These are phyloP conservation scores for Exophiala spinifera DNA, from an alignment of 2,329 filamentous ascomycete genomes.

Conservation along the genomic window DNA sequence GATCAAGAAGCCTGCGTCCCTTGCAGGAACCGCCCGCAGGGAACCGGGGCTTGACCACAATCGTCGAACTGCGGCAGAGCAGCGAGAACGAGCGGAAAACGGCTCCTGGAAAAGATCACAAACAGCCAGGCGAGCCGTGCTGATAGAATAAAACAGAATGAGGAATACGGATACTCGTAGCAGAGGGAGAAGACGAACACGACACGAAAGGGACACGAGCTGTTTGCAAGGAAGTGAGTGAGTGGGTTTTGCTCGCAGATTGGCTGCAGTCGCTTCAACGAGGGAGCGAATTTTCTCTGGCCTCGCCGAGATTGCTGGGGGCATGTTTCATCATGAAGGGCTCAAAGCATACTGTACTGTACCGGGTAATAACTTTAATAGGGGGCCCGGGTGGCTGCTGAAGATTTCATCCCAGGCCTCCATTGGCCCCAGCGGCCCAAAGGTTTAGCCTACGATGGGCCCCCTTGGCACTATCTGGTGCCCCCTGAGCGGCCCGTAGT, in stretches of 20 bases:
- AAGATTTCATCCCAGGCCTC: not conserved
- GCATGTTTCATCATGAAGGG: not conserved
- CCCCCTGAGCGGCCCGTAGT: too few species aligned
- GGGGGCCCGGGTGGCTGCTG: not conserved
- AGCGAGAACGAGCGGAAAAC: slow-evolving; percentile 7
- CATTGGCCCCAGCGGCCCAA: not conserved
- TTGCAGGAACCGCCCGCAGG: slow-evolving; percentile 23
- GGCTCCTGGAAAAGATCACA: not conserved
- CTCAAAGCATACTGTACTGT: too few species aligned
- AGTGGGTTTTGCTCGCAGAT: too few species aligned
- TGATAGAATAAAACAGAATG: not conserved
- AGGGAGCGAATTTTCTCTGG: not conserved
- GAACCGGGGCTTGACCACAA: slow-evolving; percentile 10
- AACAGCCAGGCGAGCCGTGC: too few species aligned
- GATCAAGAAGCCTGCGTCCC: slow-evolving; percentile 13
- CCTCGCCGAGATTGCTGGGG: slow-evolving; percentile 1
- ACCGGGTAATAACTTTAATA: too few species aligned
- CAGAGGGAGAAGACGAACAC: slow-evolving; percentile 5
- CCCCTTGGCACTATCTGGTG: too few species aligned
- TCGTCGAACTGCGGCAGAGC: not conserved
- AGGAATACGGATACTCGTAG: slow-evolving; percentile 1
- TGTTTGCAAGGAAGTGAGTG: too few species aligned
- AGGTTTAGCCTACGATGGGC: too few species aligned
- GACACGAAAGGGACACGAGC: slow-evolving; percentile 15
- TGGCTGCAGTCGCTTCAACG: too few species aligned